Conservation (phyloP, 2,329 filamentous ascomycete genomes). For the Ophiostoma ulmi region DNA sequence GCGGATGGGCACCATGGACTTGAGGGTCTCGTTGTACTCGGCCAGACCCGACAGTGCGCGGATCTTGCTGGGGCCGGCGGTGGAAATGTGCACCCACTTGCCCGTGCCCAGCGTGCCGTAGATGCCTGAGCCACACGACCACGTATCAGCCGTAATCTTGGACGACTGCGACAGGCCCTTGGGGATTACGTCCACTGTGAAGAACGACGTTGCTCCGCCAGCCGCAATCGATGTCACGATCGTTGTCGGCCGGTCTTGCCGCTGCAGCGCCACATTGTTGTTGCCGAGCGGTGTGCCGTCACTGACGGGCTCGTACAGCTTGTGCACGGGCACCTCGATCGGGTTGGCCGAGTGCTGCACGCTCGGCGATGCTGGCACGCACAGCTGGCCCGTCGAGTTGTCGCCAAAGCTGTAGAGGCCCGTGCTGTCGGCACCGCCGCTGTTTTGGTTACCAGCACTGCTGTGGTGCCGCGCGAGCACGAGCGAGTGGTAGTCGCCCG, state of each 20-base stretch:
- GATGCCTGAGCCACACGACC: slow-evolving; percentile 82
- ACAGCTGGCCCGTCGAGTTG: slow-evolving; percentile 85
- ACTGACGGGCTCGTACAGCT: slow-evolving; percentile 54
- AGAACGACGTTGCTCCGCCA: slow-evolving; percentile 81
- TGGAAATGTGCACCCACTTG: slow-evolving; percentile 81
- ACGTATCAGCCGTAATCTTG: slow-evolving; percentile 59
- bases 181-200: slow-evolving; percentile 68
- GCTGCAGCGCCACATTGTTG: neutral
- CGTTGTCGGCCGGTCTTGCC: slow-evolving; percentile 35
- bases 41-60: slow-evolving; percentile 76
- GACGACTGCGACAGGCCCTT: slow-evolving; percentile 33
- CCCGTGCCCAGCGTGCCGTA: slow-evolving; percentile 78
- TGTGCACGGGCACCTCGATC: slow-evolving; percentile 62
- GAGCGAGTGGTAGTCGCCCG: slow-evolving; percentile 82
- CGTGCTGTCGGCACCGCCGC: slow-evolving; percentile 45
- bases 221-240: slow-evolving; percentile 74
- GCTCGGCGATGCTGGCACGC: slow-evolving; percentile 64
- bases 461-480: slow-evolving; percentile 56
- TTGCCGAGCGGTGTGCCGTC: slow-evolving; percentile 52
- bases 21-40: slow-evolving; percentile 75
- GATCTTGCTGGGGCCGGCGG: slow-evolving; percentile 67
- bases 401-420: slow-evolving; percentile 84
- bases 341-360: slow-evolving; percentile 63
- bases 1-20: slow-evolving; percentile 69
- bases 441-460: neutral